Evolutionary conservation across 768 basidiomycete species (phyloP).

Genomic region (Butyriboletus loyo): DNA sequence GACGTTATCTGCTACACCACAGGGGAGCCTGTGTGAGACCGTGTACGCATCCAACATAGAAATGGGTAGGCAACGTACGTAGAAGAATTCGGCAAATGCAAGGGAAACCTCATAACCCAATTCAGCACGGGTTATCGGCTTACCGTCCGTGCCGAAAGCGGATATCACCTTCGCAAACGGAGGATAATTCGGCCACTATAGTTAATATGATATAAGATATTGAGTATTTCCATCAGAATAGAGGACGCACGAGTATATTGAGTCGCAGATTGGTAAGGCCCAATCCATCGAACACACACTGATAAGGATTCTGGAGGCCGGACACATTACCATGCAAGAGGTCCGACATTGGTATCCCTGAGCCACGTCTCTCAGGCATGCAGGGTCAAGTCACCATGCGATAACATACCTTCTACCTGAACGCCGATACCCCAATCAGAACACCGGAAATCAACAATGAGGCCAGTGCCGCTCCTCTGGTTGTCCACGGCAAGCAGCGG

Average conservation of each 20-base stretch:
- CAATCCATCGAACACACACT: constrained; percentile 22
- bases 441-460: constrained; percentile 19
- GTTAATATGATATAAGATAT: background rate
- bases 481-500: constrained; percentile 26
- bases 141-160: constrained; percentile 17
- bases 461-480: constrained; percentile 13
- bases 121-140: constrained; percentile 19
- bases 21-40: constrained; percentile 2
- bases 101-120: constrained; percentile 29
- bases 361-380: background rate
- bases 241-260: constrained; percentile 22
- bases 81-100: constrained; percentile 31
- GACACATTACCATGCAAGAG: constrained; percentile 21
- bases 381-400: background rate
- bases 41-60: background rate
- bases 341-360: constrained; percentile 27
- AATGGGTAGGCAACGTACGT: constrained; percentile 14
- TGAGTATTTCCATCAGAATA: background rate
- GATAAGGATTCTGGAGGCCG: constrained; percentile 16
- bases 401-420: constrained; percentile 16
- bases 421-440: constrained; percentile 25
- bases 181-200: constrained; percentile 27
- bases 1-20: constrained; percentile 19
- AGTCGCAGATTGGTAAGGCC: constrained; percentile 14
- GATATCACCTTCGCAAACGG: constrained; percentile 24